phyloP scores from a whole-genome alignment of 148 eudicot species.

The Rhododendron henanense region DNA sequence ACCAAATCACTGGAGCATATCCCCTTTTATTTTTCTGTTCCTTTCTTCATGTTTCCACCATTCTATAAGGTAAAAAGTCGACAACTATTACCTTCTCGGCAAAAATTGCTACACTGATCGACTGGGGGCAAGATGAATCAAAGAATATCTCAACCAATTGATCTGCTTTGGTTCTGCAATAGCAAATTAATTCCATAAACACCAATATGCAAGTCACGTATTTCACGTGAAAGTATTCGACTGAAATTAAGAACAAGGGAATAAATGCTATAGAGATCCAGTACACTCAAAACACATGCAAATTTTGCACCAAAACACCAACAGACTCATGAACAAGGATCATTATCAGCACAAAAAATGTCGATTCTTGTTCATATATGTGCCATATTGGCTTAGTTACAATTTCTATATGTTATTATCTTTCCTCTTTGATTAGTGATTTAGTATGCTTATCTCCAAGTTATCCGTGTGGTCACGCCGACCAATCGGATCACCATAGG shows the following conservation, averaged over 20 bases:
- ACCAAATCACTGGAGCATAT: not conserved
- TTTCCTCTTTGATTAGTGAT: not conserved
- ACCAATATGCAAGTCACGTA: not conserved
- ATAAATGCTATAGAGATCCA: not conserved
- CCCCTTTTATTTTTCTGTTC: not conserved
- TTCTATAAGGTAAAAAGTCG: not conserved
- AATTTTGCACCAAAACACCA: not conserved
- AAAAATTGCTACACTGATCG: constrained; percentile 52
- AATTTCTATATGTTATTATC: not conserved
- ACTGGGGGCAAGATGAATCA: constrained; percentile 59
- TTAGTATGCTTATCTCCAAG: not conserved
- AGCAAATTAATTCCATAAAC: constrained; percentile 7
- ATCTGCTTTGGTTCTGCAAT: constrained; percentile 59
- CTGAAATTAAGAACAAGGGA: not conserved
- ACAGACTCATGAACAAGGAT: not conserved
- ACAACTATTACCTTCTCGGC: constrained; percentile 60
- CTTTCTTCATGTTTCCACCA: not conserved
- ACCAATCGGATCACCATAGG: not conserved
- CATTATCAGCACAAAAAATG: not conserved
- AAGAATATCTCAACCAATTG: constrained; percentile 48
- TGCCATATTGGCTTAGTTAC: not conserved
- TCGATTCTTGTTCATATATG: not conserved
- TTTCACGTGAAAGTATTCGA: not conserved
- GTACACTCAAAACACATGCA: not conserved
- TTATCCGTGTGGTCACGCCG: not conserved